Percentiles rank a stretch among this genome's conserved stretches.
These are phyloP conservation scores for Leishmania tarentolae DNA, from an alignment of 208 protist genomes.

Conservation along the genomic window DNA sequence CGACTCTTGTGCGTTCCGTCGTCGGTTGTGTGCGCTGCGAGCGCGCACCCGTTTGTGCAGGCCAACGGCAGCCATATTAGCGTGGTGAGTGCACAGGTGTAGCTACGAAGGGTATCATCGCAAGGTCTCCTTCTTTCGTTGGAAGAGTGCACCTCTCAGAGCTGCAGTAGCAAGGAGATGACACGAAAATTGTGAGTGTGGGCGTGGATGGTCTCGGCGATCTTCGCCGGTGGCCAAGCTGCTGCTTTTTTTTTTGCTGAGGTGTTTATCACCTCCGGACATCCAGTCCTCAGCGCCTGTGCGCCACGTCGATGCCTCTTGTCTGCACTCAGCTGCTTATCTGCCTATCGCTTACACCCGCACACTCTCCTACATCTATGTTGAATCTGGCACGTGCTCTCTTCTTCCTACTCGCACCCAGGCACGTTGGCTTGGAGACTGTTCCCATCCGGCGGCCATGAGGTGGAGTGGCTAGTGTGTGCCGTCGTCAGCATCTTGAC, in stretches of 20 bases:
- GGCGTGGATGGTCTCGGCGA: background rate
- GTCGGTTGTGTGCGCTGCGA: constrained; percentile 26
- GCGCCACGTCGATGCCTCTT: background rate
- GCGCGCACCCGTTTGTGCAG: constrained; percentile 43
- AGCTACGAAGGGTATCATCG: background rate
- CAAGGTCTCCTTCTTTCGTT: background rate
- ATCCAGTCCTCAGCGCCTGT: background rate
- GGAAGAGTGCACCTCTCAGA: background rate
- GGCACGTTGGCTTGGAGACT: background rate
- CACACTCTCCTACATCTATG: background rate
- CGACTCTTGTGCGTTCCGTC: constrained; percentile 37
- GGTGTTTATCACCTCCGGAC: background rate
- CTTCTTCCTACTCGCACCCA: background rate
- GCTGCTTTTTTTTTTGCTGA: background rate
- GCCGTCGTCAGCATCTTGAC: background rate
- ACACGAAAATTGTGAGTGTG: background rate
- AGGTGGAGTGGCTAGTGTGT: background rate
- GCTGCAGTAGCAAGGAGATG: background rate
- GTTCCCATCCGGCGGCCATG: background rate
- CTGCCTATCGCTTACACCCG: background rate
- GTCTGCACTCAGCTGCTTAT: background rate
- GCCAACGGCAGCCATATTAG: constrained; percentile 22
- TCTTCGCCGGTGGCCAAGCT: background rate
- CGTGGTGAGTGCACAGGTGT: constrained; percentile 9
- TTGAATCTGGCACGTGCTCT: background rate